Percentiles rank a stretch among this genome's conserved stretches.
Conservation (phyloP, 2,329 filamentous ascomycete genomes). For the Thelonectria discophora region DNA sequence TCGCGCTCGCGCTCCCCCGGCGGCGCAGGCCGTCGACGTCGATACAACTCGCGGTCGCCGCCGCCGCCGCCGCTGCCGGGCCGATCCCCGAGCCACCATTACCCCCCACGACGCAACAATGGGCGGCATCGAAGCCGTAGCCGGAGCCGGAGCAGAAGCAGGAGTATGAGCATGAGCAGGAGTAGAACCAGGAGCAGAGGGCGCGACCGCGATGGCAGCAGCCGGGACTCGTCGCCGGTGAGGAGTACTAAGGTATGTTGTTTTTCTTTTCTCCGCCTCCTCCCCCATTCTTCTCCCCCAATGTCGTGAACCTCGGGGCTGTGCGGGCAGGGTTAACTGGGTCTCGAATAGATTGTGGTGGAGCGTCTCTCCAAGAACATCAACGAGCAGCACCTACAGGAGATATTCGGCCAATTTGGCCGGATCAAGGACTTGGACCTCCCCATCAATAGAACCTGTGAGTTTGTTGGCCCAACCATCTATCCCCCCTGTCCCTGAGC, state of each 20-base stretch:
- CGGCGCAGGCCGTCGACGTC: conserved; percentile 40
- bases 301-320: background rate
- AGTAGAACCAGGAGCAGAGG: conserved; percentile 49
- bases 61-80: too few species aligned
- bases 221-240: conserved; percentile 39
- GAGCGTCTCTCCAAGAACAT: conserved; percentile 97
- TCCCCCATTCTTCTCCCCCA: too few species aligned
- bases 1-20: conserved; percentile 50
- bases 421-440: conserved; percentile 87
- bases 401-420: conserved; percentile 93
- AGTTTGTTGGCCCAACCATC: conserved; percentile 44
- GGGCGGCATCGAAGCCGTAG: conserved; percentile 44
- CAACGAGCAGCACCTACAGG: conserved; percentile 84
- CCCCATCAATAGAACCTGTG: conserved; percentile 87
- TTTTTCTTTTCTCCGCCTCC: background rate
- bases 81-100: conserved; percentile 37
- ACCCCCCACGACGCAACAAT: conserved; percentile 45
- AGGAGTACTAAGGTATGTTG: conserved; percentile 63
- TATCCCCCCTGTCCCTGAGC: conserved; percentile 18
- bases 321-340: conserved; percentile 23
- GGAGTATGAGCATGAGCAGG: too few species aligned
- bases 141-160: conserved; percentile 42
- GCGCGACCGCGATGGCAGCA: conserved; percentile 41
- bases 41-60: conserved; percentile 47
- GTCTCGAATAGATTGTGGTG: conserved; percentile 79